Base-by-base conservation (phyloP, 2,329 filamentous ascomycete genomes). In the Fusarium chlamydosporum region DNA sequence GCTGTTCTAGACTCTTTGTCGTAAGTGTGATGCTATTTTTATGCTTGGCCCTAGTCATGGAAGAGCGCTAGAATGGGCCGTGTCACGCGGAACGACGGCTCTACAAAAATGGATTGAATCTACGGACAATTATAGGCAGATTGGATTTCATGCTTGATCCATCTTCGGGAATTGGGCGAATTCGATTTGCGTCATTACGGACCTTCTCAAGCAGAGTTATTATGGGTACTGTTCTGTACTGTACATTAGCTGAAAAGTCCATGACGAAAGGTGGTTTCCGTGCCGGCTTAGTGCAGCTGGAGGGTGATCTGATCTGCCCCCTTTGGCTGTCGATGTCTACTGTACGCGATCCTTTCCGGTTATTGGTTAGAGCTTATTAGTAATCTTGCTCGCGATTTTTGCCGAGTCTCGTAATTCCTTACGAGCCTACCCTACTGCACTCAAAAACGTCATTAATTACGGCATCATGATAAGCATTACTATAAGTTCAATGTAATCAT, bases 1-100 rank as follows among this genome's bases (percentile, higher is more conserved):
- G 13, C 26, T 23, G 60, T 60, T 65, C 53, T 65, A 65, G 61
- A 65, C 60, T 35, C 3, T 23, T 59, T 12, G 16, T 13, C 18
- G 34, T 58, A 55, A 62, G 61, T 42, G 31, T 34, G 40, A 6
- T 65, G 15, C 61, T 65, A 65, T 65, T 52, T 52, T 46, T 65
- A 58, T 37, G 13, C 12, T 46, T 11, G 3, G 34, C 38, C 43
- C 33, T n/a, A 15, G n/a, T 18, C 29, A 18, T 46, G 11, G 37
- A 56, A 46, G 23, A 16, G 7, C 31, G 52, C 57, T 59, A 59
- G 37, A 47, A 41, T 18, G 6, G 9, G 35, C 42, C 13, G 58
- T 20, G 55, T 58, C 31, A 15, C 40, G 33, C 56, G 43, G 16
- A 20, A 51, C 10, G 3, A 34, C 40, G 35, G 43, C 16, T n/a